Evolutionary conservation across 495 filamentous ascomycete species (phyloP), one percentile per base, ranked within the genome.

Genomic region (Bathelium albidoporum): DNA sequence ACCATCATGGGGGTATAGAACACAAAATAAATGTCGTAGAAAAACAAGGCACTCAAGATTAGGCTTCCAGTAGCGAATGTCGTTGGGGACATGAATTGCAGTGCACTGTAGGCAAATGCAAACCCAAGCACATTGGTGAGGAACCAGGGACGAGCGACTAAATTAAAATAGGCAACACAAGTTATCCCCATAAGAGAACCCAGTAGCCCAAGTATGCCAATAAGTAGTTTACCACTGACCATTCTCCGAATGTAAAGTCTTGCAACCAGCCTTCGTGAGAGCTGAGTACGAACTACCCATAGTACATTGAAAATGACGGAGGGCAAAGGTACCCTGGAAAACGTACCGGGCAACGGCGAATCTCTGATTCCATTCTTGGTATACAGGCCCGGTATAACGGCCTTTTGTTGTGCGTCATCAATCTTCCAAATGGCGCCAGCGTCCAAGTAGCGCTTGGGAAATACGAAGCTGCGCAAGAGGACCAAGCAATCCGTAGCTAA

Each of bases 1-100:
- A 97, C 88, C 94, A 98, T 98, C 69, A 94, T 80, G 1, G 94
- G 94, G 78, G 94, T 98, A 73, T 89, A 98, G 72, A 97, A 98
- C 60, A 98, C 94, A 76, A 97, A 95, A 71, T 91, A 88, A 60
- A 98, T 93, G 68, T 98, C 94, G 69, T 98, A 98, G 68, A 93
- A 80, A 73, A 97, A 97, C 18, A 98, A 78, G 0, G 87, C 88
- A 2, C 73, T 77, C 0, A 97, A 78, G 32, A 98, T 85, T 29
- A 90, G 73, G 1, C 85, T 86, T 2, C 91, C 94, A 0, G 89
- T 96, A 63, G 79, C 77, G 70, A 96, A 96, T 0, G 89, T 95
- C 0, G 91, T 94, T 0, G 94, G 95, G 1, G 93, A 96, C 78
- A 98, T 83, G 64, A 96, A 75, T 62, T 90, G 82, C 43, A 98